Base-by-base conservation (phyloP, 495 filamentous ascomycete genomes). In the Hyaloscypha bicolor region DNA sequence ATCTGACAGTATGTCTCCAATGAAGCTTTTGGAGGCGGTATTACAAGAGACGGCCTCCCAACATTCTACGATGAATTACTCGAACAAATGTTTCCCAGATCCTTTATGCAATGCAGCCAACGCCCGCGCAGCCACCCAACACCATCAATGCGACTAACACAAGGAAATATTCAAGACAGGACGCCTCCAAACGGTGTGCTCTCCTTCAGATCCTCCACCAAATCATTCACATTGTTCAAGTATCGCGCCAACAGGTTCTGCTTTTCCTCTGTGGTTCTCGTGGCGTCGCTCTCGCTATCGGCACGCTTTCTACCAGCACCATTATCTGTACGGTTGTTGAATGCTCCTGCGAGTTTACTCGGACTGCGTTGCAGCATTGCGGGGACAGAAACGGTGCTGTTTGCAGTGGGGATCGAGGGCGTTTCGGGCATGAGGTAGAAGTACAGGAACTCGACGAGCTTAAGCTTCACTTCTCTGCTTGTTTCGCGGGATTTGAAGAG, bases 401-500 rank as follows among this genome's bases (percentile, higher is more conserved):
- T 79, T 42, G 80, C 78, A 63, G 74, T 76, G 58, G 83, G 74
- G 72, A 83, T 80, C 22, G 84, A 83, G 21, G 91, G 87, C 1
- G 85, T 87, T 78, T 98, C 95, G 33, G 94, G 93, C 89, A 97
- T 97, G 58, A 99, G 87, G 77, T 98, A 99, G 78, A 97, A 97
- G 79, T 98, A 73, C 6, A 99, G 79, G 76, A 99, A 97, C 74
- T 99, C 95, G 65, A 97, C 88, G 11, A 96, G 85, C 72, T 94
- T 93, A 70, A 97, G 86, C 77, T 96, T 97, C 64, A 99, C 94
- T 69, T 94, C 92, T 63, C 92, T 85, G 16, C 86, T 86, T 5
- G 93, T 97, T 70, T 87, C 84, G 42, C 91, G 87, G 67, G 85
- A 87, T 76, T 96, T 96, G 84, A 97, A 97, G 8, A 98, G 83